Evolutionary conservation across 169 alveolate genomes (phyloP), one percentile per base, ranked within the genome.

Genomic region (Plasmodium billcollinsi): DNA sequence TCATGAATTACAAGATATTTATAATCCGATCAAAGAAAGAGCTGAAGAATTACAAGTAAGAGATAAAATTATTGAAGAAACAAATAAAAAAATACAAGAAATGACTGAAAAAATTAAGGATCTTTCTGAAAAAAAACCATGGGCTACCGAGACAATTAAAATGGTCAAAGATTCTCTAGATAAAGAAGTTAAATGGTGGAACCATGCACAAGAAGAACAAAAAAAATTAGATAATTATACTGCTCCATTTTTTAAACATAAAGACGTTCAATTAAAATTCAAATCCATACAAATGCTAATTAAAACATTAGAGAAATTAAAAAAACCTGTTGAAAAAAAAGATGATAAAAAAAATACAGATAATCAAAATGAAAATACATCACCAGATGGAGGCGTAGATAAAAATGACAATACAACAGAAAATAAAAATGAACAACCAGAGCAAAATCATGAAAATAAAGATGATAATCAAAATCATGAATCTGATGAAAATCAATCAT

Each of bases 171-270:
- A 62, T 73, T 70, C 92, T 3, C 59, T 86, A 72, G 92, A 69
- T 47, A 74, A 88, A 74, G 88, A 56, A 83, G 14, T 33, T 14
- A 52, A 26, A 20, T 73, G 88, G 86, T 74, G 88, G 88, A 52
- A 67, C 2, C 11, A 85, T 26, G 93, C 88, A 45, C 72, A 75
- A 56, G 91, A 89, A 59, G 92, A 83, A 88, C 93, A 71, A 69
- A 71, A 75, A 63, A 89, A 80, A 76, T 73, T 86, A 71, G 88
- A 86, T 63, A 73, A 86, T 62, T 86, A 50, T 61, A 59, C 92
- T 15, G 15, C 92, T n/a, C 92, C 92, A 43, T 70, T 26, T 47
- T 86, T 72, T 86, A 86, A 86, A 73, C 66, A 86, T 29, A 86
- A 43, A 43, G 92, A 86, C 8, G 92, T 86, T 24, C 88, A 86